Conservation (phyloP, 2,329 filamentous ascomycete genomes). For the Aspergillus amoenus region DNA sequence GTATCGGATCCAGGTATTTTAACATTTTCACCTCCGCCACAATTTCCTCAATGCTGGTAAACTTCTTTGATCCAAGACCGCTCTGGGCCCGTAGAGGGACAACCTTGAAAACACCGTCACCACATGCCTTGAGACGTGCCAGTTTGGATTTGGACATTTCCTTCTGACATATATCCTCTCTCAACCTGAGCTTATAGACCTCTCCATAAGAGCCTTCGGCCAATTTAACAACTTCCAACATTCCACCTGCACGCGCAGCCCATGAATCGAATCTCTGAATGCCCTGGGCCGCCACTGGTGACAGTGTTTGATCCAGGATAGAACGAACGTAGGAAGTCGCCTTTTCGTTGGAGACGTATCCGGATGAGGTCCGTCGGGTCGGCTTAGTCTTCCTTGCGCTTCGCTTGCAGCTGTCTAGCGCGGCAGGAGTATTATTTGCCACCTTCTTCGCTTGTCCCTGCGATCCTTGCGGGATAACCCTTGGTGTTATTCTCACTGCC, state of each 20-base stretch:
- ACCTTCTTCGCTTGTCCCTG: neutral
- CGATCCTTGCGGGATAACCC: neutral
- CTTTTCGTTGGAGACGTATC: constrained; percentile 33
- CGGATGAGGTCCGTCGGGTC: constrained; percentile 29
- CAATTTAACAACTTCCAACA: constrained; percentile 56
- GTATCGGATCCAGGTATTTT: constrained; percentile 58
- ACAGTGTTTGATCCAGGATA: constrained; percentile 39
- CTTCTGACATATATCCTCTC: constrained; percentile 34
- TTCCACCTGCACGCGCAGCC: constrained; percentile 37
- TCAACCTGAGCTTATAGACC: constrained; percentile 58
- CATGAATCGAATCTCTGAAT: constrained; percentile 42
- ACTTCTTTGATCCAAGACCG: constrained; percentile 43
- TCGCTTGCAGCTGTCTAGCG: constrained; percentile 8
- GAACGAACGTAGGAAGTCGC: constrained; percentile 35
- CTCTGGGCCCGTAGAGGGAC: constrained; percentile 46
- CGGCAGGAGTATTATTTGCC: neutral
- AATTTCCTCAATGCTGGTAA: constrained; percentile 50
- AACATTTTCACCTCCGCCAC: constrained; percentile 54
- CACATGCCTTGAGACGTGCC: constrained; percentile 39
- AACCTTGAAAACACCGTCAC: constrained; percentile 49
- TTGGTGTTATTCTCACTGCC: constrained; percentile 27
- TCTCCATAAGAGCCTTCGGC: constrained; percentile 67
- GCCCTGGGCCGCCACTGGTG: constrained; percentile 33
- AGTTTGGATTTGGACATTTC: constrained; percentile 38
- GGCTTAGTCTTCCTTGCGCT: constrained; percentile 21